phyloP scores from a whole-genome alignment of 2,329 filamentous ascomycete genomes.

The Alternaria triticimaculans region DNA sequence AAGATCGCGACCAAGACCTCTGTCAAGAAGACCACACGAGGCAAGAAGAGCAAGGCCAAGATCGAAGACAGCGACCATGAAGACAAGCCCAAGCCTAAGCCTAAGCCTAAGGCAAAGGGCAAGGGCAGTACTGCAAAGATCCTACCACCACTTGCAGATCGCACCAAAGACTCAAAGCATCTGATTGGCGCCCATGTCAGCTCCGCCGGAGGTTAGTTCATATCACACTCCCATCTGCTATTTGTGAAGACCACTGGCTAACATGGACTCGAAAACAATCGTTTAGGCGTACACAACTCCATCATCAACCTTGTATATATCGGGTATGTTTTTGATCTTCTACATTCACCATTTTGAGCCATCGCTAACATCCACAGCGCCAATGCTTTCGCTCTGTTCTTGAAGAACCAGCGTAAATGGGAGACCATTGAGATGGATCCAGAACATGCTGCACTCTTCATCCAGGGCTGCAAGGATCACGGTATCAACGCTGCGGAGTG shows the following conservation, averaged over 20 bases:
- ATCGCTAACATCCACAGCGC: slow-evolving; percentile 59
- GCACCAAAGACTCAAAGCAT: slow-evolving; percentile 77
- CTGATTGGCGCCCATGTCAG: slow-evolving; percentile 93
- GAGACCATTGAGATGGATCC: slow-evolving; percentile 76
- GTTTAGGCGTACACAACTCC: slow-evolving; percentile 83
- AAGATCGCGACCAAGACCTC: neutral
- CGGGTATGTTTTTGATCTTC: slow-evolving; percentile 54
- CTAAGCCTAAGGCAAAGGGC: slow-evolving; percentile 54
- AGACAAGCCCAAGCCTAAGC: slow-evolving; percentile 20
- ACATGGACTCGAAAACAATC: slow-evolving; percentile 23
- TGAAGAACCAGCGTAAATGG: slow-evolving; percentile 98
- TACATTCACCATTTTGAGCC: neutral
- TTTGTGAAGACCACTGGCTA: slow-evolving; percentile 14
- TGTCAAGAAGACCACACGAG: neutral
- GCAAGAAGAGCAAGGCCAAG: slow-evolving; percentile 4
- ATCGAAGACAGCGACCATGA: neutral
- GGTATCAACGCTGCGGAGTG: slow-evolving; percentile 74
- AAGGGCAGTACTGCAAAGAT: slow-evolving; percentile 49
- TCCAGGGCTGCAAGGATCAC: slow-evolving; percentile 69
- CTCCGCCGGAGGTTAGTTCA: slow-evolving; percentile 76
- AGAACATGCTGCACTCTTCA: slow-evolving; percentile 73
- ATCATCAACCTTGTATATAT: slow-evolving; percentile 79
- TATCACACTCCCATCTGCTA: neutral
- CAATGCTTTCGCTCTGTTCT: slow-evolving; percentile 92
- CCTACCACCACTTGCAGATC: slow-evolving; percentile 69